phyloP scores from a whole-genome alignment of 371 early-diverging fungal genomes.

The Gilbertella persicaria region DNA sequence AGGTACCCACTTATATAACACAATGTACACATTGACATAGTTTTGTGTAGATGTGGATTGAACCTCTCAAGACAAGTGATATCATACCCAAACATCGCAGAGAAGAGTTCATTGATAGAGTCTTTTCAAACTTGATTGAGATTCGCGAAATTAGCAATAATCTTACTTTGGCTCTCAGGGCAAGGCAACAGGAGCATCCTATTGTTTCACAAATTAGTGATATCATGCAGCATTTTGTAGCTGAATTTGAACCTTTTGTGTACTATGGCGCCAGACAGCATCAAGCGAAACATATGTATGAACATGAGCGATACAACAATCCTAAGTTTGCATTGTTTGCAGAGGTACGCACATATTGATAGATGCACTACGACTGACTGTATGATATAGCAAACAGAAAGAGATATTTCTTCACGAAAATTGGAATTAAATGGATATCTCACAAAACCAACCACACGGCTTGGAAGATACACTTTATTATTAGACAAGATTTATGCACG shows the following conservation, averaged over 20 bases:
- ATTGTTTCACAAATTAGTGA: conserved; percentile 88
- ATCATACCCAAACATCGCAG: conserved; percentile 65
- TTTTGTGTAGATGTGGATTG: conserved; percentile 66
- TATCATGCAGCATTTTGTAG: conserved; percentile 72
- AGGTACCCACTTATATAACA: conserved; percentile 9
- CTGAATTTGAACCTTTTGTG: conserved; percentile 77
- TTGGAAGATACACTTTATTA: conserved; percentile 21
- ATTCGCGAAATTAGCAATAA: conserved; percentile 72
- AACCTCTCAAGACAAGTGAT: conserved; percentile 67
- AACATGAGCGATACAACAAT: conserved; percentile 36
- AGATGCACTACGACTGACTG: neutral
- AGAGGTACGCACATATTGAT: conserved; percentile 52
- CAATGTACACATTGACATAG: neutral
- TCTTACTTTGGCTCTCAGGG: conserved; percentile 66
- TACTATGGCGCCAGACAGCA: conserved; percentile 87
- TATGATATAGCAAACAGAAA: conserved; percentile 57
- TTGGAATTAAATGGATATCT: conserved; percentile 74
- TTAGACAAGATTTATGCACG: conserved; percentile 15
- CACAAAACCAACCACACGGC: conserved; percentile 36
- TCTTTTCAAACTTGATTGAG: conserved; percentile 82
- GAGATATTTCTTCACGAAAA: conserved; percentile 70
- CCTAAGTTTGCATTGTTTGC: conserved; percentile 39
- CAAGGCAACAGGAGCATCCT: conserved; percentile 72
- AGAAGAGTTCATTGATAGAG: conserved; percentile 70
- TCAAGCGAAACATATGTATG: conserved; percentile 60